Evolutionary conservation across 768 basidiomycete species (phyloP), one percentile per base, ranked within the genome.

Genomic region (Chalciporus sphaerocephalus): DNA sequence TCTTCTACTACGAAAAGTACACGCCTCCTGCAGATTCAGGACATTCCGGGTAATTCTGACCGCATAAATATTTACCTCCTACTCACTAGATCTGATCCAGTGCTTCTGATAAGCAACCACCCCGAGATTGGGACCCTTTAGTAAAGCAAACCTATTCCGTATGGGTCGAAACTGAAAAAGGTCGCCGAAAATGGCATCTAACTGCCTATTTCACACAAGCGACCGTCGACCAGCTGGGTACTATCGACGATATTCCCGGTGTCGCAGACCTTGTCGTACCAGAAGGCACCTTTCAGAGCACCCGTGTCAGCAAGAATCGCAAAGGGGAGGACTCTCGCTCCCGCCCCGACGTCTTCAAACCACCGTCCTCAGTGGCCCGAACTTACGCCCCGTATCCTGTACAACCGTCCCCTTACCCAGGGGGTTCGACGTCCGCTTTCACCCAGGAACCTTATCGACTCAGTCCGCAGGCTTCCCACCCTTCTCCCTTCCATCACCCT

Each of bases 111-210:
- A 78, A 71, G 52, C 74, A 73, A 45, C 78, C 80, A 13, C 75
- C 78, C 1, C 70, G 76, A 40, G 76, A 77, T 46, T 82, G 80
- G 80, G 80, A 85, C 55, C 78, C 75, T 8, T 72, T 88, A 34
- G 81, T 90, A 44, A 90, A 90, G 62, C 88, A 89, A 62, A 90
- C 88, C 0, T 91, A 89, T 60, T 89, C 87, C 0, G 87, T 85
- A 30, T 87, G 80, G 80, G 79, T 84, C 24, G 72, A 79, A 44
- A 80, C 81, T 5, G 75, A 74, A 25, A 76, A 75, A 53, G 82
- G 85, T 33, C 71, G 71, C 44, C 74, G 83, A 38, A 91, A 91
- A 67, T 89, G 87, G 88, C 88, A 90, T 62, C 71, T 91, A 33
- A 88, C 85, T 61, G 86, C 88, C 4, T 91, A 91, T 65, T 91